Evolutionary conservation across 2,329 filamentous ascomycete species (phyloP), one percentile per base, ranked within the genome.

Genomic region (Epichloe gansuensis): DNA sequence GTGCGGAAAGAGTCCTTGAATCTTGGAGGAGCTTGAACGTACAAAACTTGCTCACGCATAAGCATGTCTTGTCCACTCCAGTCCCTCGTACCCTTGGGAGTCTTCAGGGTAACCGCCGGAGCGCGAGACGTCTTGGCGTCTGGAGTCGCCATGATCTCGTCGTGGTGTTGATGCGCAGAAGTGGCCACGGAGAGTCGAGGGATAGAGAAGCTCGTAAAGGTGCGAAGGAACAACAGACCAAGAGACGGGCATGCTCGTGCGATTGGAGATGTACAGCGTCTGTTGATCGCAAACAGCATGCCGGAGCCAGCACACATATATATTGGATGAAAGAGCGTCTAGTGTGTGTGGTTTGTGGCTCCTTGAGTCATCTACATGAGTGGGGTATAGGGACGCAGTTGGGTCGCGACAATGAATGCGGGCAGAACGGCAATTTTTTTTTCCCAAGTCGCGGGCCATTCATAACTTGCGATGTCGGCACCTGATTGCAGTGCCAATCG

Each of bases 21-120:
- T 15, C 41, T 15, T 7, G 39, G 4, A 3, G 3, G 5, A 38
- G 28, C 11, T 37, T 23, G 4, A 49, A 48, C 54, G 38, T 44
- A 59, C 58, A 88, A 91, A 71, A 91, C 90, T 66, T 83, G 81
- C 69, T 91, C 86, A 61, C 87, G 82, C 63, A 91, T 82, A 63
- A 88, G 78, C 76, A 90, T 86, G 65, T 90, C 84, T 69, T 79
- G 79, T 60, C 85, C 86, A 64, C 82, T 77, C 86, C 85, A 95
- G 68, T 95, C 90, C 66, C 88, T 87, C 59, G 89, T 95, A 60
- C 90, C 89, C 77, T 95, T 95, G 57, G 89, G 88, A 64, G 85
- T 88, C 76, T 95, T 95, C 66, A 94, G 77, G 69, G 58, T 53
- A 31, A 58, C 53, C 35, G 48, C 54, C n/a, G 55, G 52, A 34